phyloP scores from a whole-genome alignment of 2,329 filamentous ascomycete genomes.

The Salinomyces thailandicus region DNA sequence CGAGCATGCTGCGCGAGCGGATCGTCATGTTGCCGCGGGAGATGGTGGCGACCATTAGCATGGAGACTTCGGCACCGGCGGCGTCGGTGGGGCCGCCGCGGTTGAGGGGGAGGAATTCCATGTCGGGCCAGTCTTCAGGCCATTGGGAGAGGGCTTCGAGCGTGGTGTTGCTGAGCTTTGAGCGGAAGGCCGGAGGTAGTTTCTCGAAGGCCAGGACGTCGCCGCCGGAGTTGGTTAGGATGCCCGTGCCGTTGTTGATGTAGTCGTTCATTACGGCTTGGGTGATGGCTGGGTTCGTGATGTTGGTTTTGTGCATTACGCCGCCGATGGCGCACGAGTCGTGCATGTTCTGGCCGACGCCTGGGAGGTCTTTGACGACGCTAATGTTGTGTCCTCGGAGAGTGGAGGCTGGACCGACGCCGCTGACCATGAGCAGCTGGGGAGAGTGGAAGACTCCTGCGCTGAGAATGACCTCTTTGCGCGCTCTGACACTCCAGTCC shows the following conservation, averaged over 20 bases:
- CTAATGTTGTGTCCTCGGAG: constrained; percentile 31
- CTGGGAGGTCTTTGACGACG: constrained; percentile 36
- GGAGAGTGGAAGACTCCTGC: constrained; percentile 35
- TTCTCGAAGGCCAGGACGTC: constrained; percentile 5
- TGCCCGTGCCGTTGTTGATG: neutral
- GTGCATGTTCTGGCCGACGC: constrained; percentile 43
- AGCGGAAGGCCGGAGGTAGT: constrained; percentile 5
- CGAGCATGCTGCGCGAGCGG: neutral
- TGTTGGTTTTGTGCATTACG: neutral
- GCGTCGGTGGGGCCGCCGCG: constrained; percentile 1
- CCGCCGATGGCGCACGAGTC: constrained; percentile 21
- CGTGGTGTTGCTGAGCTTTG: constrained; percentile 4
- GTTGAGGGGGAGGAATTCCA: constrained; percentile 2
- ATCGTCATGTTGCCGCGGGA: constrained; percentile 6
- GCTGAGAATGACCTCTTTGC: constrained; percentile 35
- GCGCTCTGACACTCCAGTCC: constrained; percentile 17
- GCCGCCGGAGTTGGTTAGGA: constrained; percentile 1
- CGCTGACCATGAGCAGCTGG: constrained; percentile 26
- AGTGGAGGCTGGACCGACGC: constrained; percentile 20
- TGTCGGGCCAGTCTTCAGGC: constrained; percentile 6
- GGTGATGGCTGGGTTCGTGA: neutral
- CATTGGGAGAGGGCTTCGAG: neutral
- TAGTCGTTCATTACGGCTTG: constrained; percentile 1
- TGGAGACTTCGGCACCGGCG: constrained; percentile 45
- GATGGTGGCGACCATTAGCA: constrained; percentile 36